These are phyloP conservation scores for Clitopilus hobsonii DNA, from an alignment of 768 basidiomycete genomes.

Conservation along the genomic window DNA sequence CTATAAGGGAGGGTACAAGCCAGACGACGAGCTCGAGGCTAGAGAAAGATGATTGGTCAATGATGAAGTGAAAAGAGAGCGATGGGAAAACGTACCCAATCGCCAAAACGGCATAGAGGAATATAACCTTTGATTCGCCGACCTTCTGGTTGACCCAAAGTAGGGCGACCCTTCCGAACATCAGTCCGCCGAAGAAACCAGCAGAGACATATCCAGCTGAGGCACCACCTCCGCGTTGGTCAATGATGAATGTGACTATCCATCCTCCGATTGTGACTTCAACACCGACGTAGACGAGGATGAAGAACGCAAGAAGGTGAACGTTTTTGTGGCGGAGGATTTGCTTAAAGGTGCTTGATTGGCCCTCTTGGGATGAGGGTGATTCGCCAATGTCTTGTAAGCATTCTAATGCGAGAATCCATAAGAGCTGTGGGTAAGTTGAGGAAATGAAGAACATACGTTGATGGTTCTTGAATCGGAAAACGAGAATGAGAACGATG, in stretches of 20 bases:
- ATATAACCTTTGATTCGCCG: constrained; percentile 50
- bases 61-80: background rate
- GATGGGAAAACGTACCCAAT: constrained; percentile 33
- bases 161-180: constrained; percentile 29
- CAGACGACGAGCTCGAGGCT: constrained; percentile 67
- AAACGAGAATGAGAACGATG: constrained; percentile 46
- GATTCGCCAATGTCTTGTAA: constrained; percentile 47
- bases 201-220: constrained; percentile 54
- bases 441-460: constrained; percentile 32
- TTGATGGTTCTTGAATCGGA: constrained; percentile 67
- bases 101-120: constrained; percentile 45
- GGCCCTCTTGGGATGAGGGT: constrained; percentile 24
- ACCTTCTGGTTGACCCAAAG: constrained; percentile 40
- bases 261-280: constrained; percentile 44
- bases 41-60: background rate
- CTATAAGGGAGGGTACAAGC: constrained; percentile 63
- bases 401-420: constrained; percentile 38
- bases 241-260: constrained; percentile 46
- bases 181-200: constrained; percentile 49
- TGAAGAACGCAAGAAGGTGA: constrained; percentile 42
- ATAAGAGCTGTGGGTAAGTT: background rate
- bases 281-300: constrained; percentile 46
- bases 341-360: constrained; percentile 34
- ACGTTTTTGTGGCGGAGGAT: constrained; percentile 36
- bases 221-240: constrained; percentile 39